phyloP scores from a whole-genome alignment of 2,329 filamentous ascomycete species.

The Fusarium hostae region DNA sequence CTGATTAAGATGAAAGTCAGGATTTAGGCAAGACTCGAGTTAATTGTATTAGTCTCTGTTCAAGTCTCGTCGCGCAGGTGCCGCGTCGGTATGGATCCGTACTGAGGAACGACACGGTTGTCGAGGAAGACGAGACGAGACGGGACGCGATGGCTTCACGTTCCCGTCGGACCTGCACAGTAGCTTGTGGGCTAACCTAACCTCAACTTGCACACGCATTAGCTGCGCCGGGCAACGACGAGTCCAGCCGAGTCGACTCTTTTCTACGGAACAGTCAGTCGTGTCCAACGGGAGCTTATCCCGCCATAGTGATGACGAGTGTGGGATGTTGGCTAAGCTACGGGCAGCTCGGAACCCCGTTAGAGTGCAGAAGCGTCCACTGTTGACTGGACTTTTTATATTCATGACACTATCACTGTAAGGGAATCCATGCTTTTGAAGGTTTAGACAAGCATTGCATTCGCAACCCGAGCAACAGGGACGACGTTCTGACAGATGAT shows the following conservation, averaged over 20 bases:
- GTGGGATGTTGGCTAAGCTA: constrained; percentile 39
- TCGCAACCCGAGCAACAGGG: constrained; percentile 24
- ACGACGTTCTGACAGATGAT: constrained; percentile 6
- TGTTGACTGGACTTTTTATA: constrained; percentile 11
- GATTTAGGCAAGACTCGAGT: not conserved
- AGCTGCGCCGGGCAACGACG: constrained; percentile 24
- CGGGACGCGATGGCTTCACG: constrained; percentile 37
- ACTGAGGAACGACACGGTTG: constrained; percentile 35
- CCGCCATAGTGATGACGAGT: constrained; percentile 29
- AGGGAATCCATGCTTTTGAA: constrained; percentile 35
- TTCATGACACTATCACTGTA: constrained; percentile 14
- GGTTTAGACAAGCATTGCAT: constrained; percentile 29
- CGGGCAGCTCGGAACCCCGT: constrained; percentile 36
- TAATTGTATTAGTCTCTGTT: not conserved
- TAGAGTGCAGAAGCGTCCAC: constrained; percentile 38
- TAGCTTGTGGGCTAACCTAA: constrained; percentile 11
- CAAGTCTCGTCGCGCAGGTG: constrained; percentile 24
- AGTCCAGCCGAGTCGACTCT: constrained; percentile 2
- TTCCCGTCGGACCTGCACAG: constrained; percentile 8
- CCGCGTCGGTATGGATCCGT: constrained; percentile 27
- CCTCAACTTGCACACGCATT: constrained; percentile 28
- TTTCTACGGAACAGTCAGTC: constrained; percentile 18
- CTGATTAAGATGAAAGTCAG: constrained; percentile 16
- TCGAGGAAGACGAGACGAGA: constrained; percentile 29
- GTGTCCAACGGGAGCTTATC: constrained; percentile 14